Evolutionary conservation across 805 yeast genomes (phyloP), one percentile per base, ranked within the genome.

Genomic region (Wickerhamiella vanderwaltii): DNA sequence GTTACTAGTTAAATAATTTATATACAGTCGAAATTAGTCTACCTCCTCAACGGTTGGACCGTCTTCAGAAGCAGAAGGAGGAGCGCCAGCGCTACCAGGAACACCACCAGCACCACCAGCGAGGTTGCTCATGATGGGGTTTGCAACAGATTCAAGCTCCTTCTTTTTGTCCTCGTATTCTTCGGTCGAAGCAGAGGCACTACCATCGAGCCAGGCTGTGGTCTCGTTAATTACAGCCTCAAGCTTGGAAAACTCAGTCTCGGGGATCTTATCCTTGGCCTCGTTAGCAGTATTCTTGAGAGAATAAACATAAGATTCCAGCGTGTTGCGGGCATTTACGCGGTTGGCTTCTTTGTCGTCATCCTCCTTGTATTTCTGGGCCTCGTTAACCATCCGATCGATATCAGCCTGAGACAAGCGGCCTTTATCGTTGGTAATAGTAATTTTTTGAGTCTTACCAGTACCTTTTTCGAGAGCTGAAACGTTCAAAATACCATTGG

Each of bases 341-440:
- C 97, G 84, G 52, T 77, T 64, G 60, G 95, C 83, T 75, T 87
- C 95, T 71, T 77, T 75, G 67, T 86, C 95, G 67, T 87, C 95
- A 68, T 87, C 94, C 55, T 83, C 95, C 74, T 82, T 86, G 77
- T 70, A 87, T 73, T 86, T 87, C 73, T 87, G 96, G 58, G 96
- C 97, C 67, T 87, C 96, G 51, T 84, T 69, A 51, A 87, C 95
- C 97, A 87, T 87, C 69, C 87, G 81, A 72, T 87, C 96, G 56
- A 87, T 87, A 62, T 87, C 96, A 65, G 87, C 95, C 77, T 87
- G 84, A 50, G 95, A 84, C 62, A 87, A 75, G 76, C 96, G 86
- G 68, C 97, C 97, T 74, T 87, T 87, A 68, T 87, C 95, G 72
- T 87, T 87, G 68, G 96, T 86, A 68, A 88, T 87, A 64, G 96